These are phyloP conservation scores for Blastobotrys attinorum DNA, from an alignment of 805 yeast genomes.

Conservation along the genomic window DNA sequence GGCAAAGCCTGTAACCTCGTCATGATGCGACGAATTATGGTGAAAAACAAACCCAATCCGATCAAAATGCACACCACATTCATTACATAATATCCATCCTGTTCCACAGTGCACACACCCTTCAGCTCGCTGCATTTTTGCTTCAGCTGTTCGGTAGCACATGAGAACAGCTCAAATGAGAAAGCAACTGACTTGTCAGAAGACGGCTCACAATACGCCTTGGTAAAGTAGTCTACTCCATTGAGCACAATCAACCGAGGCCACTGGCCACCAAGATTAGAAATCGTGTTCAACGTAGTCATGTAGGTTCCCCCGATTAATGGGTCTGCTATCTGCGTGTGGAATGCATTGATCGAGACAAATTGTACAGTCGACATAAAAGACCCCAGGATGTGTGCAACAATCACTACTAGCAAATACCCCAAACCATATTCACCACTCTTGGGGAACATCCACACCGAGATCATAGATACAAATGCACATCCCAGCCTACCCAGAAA, in stretches of 20 bases:
- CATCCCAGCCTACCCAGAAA: constrained; percentile 73
- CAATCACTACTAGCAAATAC: constrained; percentile 64
- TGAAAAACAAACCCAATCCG: constrained; percentile 57
- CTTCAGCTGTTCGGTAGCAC: constrained; percentile 36
- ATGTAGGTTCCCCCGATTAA: constrained; percentile 94
- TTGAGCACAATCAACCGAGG: constrained; percentile 75
- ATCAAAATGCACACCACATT: constrained; percentile 61
- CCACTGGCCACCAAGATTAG: constrained; percentile 97
- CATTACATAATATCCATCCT: constrained; percentile 82
- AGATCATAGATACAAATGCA: constrained; percentile 65
- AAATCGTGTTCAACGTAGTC: constrained; percentile 88
- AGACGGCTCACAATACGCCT: constrained; percentile 43
- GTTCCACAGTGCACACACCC: constrained; percentile 46
- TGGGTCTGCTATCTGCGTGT: constrained; percentile 93
- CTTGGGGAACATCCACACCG: constrained; percentile 66
- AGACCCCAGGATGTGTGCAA: constrained; percentile 78
- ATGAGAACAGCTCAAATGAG: constrained; percentile 21
- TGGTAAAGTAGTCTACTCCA: constrained; percentile 73
- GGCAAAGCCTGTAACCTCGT: constrained; percentile 64
- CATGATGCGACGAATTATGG: constrained; percentile 59
- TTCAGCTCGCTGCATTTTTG: constrained; percentile 43
- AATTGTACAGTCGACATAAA: constrained; percentile 94
- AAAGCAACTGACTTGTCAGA: constrained; percentile 7
- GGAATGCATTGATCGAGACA: constrained; percentile 90
- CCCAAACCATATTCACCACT: constrained; percentile 37